Conservation (phyloP, 306 rosid species). For the Gastrolobium bilobum region DNA sequence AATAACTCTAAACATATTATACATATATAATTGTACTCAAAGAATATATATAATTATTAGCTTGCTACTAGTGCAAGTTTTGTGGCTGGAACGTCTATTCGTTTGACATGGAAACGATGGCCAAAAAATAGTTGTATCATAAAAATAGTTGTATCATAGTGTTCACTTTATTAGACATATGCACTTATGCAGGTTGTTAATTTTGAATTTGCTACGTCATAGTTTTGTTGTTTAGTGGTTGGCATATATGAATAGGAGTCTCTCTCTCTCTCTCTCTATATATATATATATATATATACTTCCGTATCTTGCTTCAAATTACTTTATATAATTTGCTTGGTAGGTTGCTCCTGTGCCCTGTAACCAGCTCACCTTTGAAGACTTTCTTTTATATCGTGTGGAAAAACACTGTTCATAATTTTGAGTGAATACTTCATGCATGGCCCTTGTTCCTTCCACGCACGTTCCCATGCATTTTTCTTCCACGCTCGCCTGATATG, state of each 20-base stretch:
- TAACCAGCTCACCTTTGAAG: neutral
- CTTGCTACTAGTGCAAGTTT: neutral
- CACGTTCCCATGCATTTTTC: neutral
- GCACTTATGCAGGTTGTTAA: too few species aligned
- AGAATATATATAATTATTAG: neutral
- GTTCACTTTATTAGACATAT: too few species aligned
- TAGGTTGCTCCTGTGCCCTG: neutral
- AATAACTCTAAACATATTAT: neutral
- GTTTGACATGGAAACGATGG: constrained; percentile 5
- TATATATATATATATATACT: neutral
- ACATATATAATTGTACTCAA: too few species aligned
- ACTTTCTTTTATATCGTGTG: neutral
- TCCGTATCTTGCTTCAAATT: neutral
- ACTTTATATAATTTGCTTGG: neutral
- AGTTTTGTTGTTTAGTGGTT: neutral
- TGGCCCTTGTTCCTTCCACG: neutral
- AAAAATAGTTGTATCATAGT: too few species aligned
- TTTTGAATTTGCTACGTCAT: too few species aligned
- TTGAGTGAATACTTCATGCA: neutral
- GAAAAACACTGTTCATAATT: neutral
- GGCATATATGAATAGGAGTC: neutral
- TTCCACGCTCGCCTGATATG: too few species aligned
- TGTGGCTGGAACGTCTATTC: neutral
- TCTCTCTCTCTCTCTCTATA: neutral
- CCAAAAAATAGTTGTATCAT: neutral